Base-by-base conservation (phyloP, 306 rosid genomes). In the Lagenaria siceraria region DNA sequence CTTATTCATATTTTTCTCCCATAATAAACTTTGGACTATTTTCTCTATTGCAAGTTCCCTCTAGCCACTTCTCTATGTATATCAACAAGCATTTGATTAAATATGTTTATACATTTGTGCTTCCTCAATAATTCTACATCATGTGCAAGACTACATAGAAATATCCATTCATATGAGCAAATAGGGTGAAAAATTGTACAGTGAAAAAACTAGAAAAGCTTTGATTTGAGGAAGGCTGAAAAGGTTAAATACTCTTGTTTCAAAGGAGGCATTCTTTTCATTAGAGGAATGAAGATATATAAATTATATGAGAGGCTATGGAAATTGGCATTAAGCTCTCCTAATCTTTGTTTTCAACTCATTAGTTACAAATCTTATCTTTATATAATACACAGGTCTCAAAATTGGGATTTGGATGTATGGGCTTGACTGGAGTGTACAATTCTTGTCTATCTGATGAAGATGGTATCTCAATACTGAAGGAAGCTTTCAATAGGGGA, bases 371-470 rank as follows among this genome's bases (percentile, higher is more conserved):
- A 72, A 11, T 29, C 27, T 73, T 21, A 18, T 74, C 9, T 74
- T 15, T 35, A 6, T 12, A 19, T 48, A 19, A 48, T 56, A 14
- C 21, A 10, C 75, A 90, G 97, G 97, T 92, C 78, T 92, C 97
- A 48, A 90, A 83, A 74, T 59, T 90, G 74, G 97, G 96, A 36
- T 86, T 90, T 54, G 97, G 97, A 5, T 90, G 96, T 62, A 60
- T 85, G 88, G 86, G 90, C 5, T 87, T 89, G 15, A n/a, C 76
- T 21, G 96, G 98, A 64, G 56, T 8, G 10, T 89, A 89, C 80
- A 85, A 81, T 48, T 81, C 71, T 51, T 89, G 94, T 36, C 15
- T 90, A 35, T 69, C 92, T 17, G 89, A 92, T 55, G 87, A 90
- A 70, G 87, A 54, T 69, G 92, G 84, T 21, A 82, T 87, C 33